These are phyloP conservation scores for Petasospora rhodanensis DNA, from an alignment of 1,139 yeast genomes.

Conservation along the genomic window DNA sequence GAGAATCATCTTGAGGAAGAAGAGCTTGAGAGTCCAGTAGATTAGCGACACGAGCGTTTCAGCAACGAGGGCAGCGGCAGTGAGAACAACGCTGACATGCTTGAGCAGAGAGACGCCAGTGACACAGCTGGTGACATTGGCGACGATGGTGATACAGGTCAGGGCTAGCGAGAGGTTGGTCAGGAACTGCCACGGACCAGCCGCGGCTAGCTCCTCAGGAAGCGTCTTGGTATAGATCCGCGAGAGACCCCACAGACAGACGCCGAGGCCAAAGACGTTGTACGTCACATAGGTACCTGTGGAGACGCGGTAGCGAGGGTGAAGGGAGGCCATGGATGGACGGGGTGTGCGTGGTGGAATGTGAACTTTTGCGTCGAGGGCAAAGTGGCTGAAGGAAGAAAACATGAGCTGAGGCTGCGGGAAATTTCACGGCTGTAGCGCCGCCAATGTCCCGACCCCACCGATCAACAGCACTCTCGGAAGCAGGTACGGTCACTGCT, in stretches of 20 bases:
- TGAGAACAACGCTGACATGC: slow-evolving; percentile 7
- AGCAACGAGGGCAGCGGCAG: slow-evolving; percentile 46
- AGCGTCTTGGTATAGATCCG: slow-evolving; percentile 29
- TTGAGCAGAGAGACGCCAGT: background rate
- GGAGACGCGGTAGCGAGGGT: too few species aligned
- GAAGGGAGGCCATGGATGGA: too few species aligned
- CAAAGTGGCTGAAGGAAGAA: too few species aligned
- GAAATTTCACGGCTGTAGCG: too few species aligned
- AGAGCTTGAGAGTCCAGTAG: slow-evolving; percentile 63
- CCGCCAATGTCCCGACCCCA: too few species aligned
- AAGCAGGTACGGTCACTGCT: too few species aligned
- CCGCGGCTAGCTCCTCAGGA: slow-evolving; percentile 46
- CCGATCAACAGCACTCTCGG: too few species aligned
- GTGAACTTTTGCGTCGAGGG: too few species aligned
- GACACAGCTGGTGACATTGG: slow-evolving; percentile 8
- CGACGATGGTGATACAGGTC: slow-evolving; percentile 35
- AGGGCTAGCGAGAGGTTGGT: slow-evolving; percentile 54
- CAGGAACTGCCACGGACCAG: slow-evolving; percentile 65
- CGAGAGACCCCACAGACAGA: slow-evolving; percentile 27
- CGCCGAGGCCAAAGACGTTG: slow-evolving; percentile 16
- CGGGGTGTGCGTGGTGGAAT: too few species aligned
- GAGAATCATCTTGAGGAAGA: slow-evolving; percentile 40
- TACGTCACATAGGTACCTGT: too few species aligned
- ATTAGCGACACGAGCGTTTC: slow-evolving; percentile 57
- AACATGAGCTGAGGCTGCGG: too few species aligned